Conservation (phyloP, 2,329 filamentous ascomycete genomes). For the Alternaria triticina region DNA sequence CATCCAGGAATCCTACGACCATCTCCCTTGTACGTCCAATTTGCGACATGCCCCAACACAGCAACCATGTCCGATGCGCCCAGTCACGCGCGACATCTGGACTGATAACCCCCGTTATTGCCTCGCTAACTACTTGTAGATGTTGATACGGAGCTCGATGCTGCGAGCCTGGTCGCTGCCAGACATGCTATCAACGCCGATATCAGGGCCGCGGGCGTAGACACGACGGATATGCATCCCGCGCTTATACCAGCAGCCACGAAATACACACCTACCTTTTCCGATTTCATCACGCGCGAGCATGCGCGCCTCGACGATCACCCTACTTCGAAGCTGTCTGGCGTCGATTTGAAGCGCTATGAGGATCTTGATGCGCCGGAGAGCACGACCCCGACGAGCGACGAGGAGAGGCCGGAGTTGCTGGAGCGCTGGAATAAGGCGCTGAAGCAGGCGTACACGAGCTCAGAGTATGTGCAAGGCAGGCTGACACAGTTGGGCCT, state of each 20-base stretch:
- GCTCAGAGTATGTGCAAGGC: conserved; percentile 63
- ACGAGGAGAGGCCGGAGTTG: conserved; percentile 48
- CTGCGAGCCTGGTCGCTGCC: conserved; percentile 68
- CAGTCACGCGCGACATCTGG: neutral
- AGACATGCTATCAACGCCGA: conserved; percentile 73
- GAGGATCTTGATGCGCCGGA: conserved; percentile 71
- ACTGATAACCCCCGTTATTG: neutral
- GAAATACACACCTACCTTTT: conserved; percentile 62
- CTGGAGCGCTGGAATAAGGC: conserved; percentile 58
- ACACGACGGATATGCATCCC: conserved; percentile 61
- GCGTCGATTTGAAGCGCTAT: conserved; percentile 82
- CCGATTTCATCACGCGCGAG: conserved; percentile 71
- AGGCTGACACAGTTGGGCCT: conserved; percentile 70
- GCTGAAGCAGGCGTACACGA: conserved; percentile 63
- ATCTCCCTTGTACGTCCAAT: conserved; percentile 72
- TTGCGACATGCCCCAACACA: conserved; percentile 28
- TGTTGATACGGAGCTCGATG: conserved; percentile 76
- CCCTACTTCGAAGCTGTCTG: conserved; percentile 55
- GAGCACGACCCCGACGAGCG: conserved; percentile 43
- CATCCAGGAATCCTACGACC: conserved; percentile 75
- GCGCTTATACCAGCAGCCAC: conserved; percentile 60
- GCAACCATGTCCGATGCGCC: conserved; percentile 65
- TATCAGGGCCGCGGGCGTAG: conserved; percentile 47
- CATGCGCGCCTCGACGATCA: conserved; percentile 69
- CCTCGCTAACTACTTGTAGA: conserved; percentile 60